A percentile compares a stretch with the other conserved stretches of the same genome.
Evolutionary conservation across 768 basidiomycete species (phyloP).

Genomic region (Tricholoma saponaceum): DNA sequence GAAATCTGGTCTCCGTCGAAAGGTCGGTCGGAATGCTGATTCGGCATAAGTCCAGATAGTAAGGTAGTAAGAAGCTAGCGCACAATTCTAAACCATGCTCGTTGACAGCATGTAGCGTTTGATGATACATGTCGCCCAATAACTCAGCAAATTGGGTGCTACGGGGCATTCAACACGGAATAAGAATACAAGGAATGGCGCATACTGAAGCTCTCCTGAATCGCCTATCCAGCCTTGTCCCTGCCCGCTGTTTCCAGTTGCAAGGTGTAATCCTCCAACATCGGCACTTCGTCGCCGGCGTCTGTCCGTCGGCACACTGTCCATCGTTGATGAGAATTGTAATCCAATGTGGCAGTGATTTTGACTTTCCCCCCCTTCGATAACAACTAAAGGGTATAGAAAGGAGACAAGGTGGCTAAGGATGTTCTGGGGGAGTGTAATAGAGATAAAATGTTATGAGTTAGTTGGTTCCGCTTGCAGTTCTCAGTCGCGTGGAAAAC

Average conservation of each 20-base stretch:
- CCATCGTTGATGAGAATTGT: slow-evolving; percentile 10
- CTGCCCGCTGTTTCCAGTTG: slow-evolving; percentile 55
- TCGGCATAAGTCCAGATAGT: not conserved
- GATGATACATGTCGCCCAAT: slow-evolving; percentile 78
- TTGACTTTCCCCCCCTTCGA: not conserved
- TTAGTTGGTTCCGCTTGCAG: not conserved
- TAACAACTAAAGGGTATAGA: slow-evolving; percentile 6
- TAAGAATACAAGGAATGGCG: slow-evolving; percentile 11
- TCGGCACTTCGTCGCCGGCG: slow-evolving; percentile 72
- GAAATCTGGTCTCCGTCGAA: slow-evolving; percentile 44
- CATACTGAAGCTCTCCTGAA: slow-evolving; percentile 47
- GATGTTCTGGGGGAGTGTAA: not conserved
- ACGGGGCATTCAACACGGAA: slow-evolving; percentile 7
- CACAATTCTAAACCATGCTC: slow-evolving; percentile 44
- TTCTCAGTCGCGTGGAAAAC: slow-evolving; percentile 34
- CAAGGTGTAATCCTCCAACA: slow-evolving; percentile 83
- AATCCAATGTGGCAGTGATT: slow-evolving; percentile 4
- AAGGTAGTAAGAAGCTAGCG: slow-evolving; percentile 17
- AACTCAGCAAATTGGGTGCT: slow-evolving; percentile 75
- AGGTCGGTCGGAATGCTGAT: slow-evolving; percentile 45
- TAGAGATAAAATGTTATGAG: slow-evolving; percentile 19
- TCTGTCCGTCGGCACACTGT: slow-evolving; percentile 3
- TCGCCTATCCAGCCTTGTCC: slow-evolving; percentile 70
- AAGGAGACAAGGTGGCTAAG: slow-evolving; percentile 6
- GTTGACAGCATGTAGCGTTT: slow-evolving; percentile 71